Evolutionary conservation across 129 eudicot genomes (phyloP).

Genomic region (Flaveria ramosissima): DNA sequence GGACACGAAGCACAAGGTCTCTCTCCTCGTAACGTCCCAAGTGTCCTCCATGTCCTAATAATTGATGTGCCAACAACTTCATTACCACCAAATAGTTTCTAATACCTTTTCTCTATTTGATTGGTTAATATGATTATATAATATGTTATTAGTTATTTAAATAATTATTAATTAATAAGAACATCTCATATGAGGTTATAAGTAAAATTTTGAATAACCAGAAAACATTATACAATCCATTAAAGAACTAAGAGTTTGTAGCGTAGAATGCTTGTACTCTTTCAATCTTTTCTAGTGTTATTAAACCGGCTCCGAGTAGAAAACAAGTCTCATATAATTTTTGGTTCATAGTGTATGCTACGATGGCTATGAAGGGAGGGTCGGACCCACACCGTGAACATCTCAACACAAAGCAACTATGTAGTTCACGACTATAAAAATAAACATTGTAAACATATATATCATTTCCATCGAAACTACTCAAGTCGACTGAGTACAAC

Average conservation of each 20-base stretch:
- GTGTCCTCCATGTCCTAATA: not conserved
- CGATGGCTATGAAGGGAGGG: not conserved
- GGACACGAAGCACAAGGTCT: too few species aligned
- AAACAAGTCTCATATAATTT: not conserved
- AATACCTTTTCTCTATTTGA: not conserved
- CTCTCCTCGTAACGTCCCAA: too few species aligned
- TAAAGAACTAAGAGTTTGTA: not conserved
- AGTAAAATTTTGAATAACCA: not conserved
- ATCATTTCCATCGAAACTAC: not conserved
- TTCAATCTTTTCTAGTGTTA: not conserved
- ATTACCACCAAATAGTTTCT: not conserved
- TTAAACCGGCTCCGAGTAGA: not conserved
- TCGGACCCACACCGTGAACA: not conserved
- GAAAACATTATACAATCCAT: not conserved
- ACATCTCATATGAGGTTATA: not conserved
- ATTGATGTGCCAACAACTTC: slow-evolving; percentile 6
- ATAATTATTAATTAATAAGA: not conserved
- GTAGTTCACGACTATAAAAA: not conserved
- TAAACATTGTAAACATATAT: not conserved
- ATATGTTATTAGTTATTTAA: not conserved
- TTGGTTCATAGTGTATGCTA: not conserved
- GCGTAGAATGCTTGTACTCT: not conserved
- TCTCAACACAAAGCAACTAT: not conserved
- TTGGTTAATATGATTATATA: not conserved
- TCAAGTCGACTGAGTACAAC: not conserved